Conservation (phyloP, 441 rosid species). For the Daphne laureola region DNA sequence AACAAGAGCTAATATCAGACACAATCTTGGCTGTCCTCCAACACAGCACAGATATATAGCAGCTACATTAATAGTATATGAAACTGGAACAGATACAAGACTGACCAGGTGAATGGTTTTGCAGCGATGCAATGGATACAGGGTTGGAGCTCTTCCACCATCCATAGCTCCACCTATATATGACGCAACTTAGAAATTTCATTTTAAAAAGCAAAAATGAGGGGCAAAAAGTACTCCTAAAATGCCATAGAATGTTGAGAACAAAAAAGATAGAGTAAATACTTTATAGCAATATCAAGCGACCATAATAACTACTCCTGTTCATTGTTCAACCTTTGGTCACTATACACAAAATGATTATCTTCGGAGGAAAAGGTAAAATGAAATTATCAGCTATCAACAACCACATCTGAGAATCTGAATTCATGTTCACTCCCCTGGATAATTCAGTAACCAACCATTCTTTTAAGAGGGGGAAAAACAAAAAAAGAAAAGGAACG, state of each 20-base stretch:
- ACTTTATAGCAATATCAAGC: not conserved
- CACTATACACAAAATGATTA: no score
- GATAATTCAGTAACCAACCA: no score
- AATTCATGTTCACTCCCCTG: no score
- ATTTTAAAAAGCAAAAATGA: no score
- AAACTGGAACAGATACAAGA: constrained; percentile 24
- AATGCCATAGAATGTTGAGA: not conserved
- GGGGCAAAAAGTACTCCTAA: no score
- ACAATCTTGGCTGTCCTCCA: constrained; percentile 35
- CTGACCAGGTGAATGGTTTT: constrained; percentile 87
- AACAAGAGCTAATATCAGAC: constrained; percentile 44
- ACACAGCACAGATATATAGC: constrained; percentile 32
- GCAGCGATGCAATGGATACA: constrained; percentile 95
- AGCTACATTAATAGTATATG: constrained; percentile 27
- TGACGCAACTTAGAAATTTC: not conserved
- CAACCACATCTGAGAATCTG: no score
- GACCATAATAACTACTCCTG: no score
- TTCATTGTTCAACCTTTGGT: no score
- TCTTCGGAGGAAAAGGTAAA: no score
- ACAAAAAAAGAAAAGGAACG: no score
- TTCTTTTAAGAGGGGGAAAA: no score
- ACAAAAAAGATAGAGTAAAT: not conserved
- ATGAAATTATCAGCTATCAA: no score
- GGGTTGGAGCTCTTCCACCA: constrained; percentile 44
- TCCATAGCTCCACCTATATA: constrained; percentile 65